Percentiles rank a stretch among this genome's conserved stretches.
Evolutionary conservation across 73 alveolate genomes (phyloP).

Genomic region (Halteria grandinella): DNA sequence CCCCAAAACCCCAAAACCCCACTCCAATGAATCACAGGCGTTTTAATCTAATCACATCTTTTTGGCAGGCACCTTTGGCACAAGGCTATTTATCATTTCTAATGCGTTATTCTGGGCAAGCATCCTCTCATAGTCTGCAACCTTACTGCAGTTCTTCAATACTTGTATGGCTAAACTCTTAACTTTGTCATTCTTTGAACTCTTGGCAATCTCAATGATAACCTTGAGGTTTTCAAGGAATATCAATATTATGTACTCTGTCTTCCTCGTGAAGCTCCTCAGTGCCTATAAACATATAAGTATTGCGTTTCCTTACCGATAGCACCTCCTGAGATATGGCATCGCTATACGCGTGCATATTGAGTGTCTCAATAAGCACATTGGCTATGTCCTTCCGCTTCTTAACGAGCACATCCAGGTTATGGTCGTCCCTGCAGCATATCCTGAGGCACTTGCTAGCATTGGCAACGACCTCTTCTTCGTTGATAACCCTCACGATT

Average conservation of each 20-base stretch:
- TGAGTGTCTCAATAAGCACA: conserved; percentile 21
- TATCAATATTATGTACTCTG: conserved; percentile 11
- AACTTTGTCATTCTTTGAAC: conserved; percentile 15
- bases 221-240: conserved; percentile 12
- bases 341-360: conserved; percentile 31
- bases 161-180: conserved; percentile 18
- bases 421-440: conserved; percentile 24
- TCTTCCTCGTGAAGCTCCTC: conserved; percentile 10
- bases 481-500: conserved; percentile 18
- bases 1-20: too few relatives aligned
- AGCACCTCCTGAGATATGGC: conserved; percentile 26
- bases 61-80: too few relatives aligned
- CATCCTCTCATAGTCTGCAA: conserved; percentile 40
- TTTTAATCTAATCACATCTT: too few relatives aligned
- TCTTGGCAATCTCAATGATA: conserved; percentile 8
- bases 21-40: too few relatives aligned
- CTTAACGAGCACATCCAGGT: conserved; percentile 1
- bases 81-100: too few relatives aligned
- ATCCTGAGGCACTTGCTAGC: conserved; percentile 42
- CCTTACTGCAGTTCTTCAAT: conserved; percentile 39
- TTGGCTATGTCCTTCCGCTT: conserved; percentile 33
- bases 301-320: conserved; percentile 11
- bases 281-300: neutral
- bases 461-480: conserved; percentile 69
- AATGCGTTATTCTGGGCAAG: conserved; percentile 37